A percentile compares a stretch with the other conserved stretches of the same genome.
Conservation (phyloP, 2,329 filamentous ascomycete genomes). For the Geosmithia morbida region DNA sequence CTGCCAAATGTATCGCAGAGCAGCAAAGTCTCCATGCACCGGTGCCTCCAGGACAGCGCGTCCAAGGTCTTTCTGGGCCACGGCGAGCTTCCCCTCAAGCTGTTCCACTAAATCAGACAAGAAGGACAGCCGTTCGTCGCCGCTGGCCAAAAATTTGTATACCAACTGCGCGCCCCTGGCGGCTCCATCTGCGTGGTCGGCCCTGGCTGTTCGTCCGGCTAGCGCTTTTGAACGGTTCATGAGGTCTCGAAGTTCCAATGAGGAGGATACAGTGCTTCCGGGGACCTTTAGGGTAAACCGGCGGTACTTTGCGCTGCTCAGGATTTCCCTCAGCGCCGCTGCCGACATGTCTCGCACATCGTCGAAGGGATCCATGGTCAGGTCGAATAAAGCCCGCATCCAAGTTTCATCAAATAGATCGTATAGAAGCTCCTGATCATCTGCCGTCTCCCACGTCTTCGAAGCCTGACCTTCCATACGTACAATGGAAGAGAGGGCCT, state of each 20-base stretch:
- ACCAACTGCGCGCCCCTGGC: constrained; percentile 62
- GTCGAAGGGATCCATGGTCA: constrained; percentile 82
- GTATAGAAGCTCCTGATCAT: constrained; percentile 24
- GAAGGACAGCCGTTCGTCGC: constrained; percentile 30
- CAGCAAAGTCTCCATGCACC: constrained; percentile 56
- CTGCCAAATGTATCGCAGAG: constrained; percentile 43
- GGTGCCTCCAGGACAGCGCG: constrained; percentile 51
- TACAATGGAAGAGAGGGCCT: constrained; percentile 52
- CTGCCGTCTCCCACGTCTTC: constrained; percentile 21
- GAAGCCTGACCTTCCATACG: constrained; percentile 49
- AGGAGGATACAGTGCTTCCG: constrained; percentile 5
- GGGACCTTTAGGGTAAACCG: constrained; percentile 4
- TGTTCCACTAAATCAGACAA: constrained; percentile 42
- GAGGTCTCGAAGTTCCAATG: constrained; percentile 27
- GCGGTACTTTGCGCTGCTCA: constrained; percentile 21
- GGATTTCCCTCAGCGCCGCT: constrained; percentile 32
- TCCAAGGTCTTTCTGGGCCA: constrained; percentile 51
- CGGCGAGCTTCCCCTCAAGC: constrained; percentile 48
- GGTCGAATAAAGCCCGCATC: constrained; percentile 55
- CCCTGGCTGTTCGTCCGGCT: constrained; percentile 61
- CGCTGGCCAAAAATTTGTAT: constrained; percentile 37
- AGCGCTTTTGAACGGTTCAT: constrained; percentile 37
- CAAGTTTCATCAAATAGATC: constrained; percentile 32
- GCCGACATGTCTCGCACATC: constrained; percentile 58
- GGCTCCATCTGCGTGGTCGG: constrained; percentile 85